Evolutionary conservation across 2,329 filamentous ascomycete species (phyloP), one percentile per base, ranked within the genome.

Genomic region (Cladosporium velox): DNA sequence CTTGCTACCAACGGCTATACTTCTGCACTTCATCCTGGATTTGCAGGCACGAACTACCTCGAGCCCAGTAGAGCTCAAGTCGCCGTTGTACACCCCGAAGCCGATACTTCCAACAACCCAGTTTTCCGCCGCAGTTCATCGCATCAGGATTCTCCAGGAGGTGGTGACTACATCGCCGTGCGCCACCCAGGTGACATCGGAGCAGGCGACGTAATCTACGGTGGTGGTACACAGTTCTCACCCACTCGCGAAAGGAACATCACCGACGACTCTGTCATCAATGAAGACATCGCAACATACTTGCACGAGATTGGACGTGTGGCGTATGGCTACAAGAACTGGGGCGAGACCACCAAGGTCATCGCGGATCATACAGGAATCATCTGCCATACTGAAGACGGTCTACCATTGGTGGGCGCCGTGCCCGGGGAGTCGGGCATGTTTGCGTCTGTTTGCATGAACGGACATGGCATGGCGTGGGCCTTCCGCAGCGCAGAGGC

Each of bases 151-250:
- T 28, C 49, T 1, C 61, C 61, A 15, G 38, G 51, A 18, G 86
- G 88, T 0, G 90, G 88, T 72, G 89, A 91, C 67, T 91, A 91
- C 75, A 86, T 91, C 82, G 85, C 90, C 10, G 82, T 85, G 1
- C 81, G 86, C 1, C 83, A 84, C 0, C 75, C 79, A n/a, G 81
- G 81, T 0, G 79, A 81, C 2, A 70, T 68, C 21, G 76, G 78
- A 26, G 77, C 75, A 2, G 83, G 85, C 30, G 83, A 86, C 65
- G 83, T 90, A 32, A 77, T 90, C 34, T 88, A 90, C 15, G 88
- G 88, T 0, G 88, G 88, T 18, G 87, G 85, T 0, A 73, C 86
- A 6, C 78, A 75, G 0, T 78, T 78, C 55, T 77, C 81, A 2
- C 73, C 77, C 0, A 72, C 70, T 3, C 83, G 87, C 68, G 87